phyloP scores from a whole-genome alignment of 140 eudicot genomes.

The Ambrosia hybrid region DNA sequence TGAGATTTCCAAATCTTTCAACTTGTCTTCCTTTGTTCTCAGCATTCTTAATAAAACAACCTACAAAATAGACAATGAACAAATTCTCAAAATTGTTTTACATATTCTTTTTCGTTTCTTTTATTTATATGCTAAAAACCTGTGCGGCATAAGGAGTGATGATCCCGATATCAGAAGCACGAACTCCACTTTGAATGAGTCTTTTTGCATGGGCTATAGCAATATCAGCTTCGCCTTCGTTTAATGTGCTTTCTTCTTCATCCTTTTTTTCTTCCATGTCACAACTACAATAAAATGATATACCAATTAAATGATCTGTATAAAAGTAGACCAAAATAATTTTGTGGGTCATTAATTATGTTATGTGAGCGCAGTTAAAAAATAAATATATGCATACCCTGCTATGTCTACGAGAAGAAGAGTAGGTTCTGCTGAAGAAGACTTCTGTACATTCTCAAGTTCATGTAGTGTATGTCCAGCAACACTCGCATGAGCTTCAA shows the following conservation, averaged over 20 bases:
- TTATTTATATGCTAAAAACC: conserved; percentile 38
- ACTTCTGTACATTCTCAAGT: conserved; percentile 67
- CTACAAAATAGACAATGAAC: conserved; percentile 40
- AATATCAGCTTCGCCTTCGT: conserved; percentile 97
- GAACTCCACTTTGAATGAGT: conserved; percentile 80
- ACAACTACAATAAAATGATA: conserved; percentile 46
- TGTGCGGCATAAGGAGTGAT: conserved; percentile 94
- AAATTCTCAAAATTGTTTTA: not conserved
- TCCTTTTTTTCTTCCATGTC: conserved; percentile 99
- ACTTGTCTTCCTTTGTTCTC: conserved; percentile 68
- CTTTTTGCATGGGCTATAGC: conserved; percentile 93
- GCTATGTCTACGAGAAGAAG: conserved; percentile 88
- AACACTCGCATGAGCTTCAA: conserved; percentile 92
- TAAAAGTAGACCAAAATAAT: not conserved
- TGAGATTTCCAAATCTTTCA: conserved; percentile 85
- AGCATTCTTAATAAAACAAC: conserved; percentile 72
- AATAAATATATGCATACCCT: conserved; percentile 46
- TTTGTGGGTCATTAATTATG: not conserved
- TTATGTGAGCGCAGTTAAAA: not conserved
- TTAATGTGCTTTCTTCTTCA: conserved; percentile 95
- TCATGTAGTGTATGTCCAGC: conserved; percentile 77
- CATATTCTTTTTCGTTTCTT: not conserved
- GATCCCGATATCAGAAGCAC: conserved; percentile 81
- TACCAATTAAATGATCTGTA: not conserved
- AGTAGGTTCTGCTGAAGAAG: conserved; percentile 84